Base-by-base conservation (phyloP, 2,329 filamentous ascomycete genomes). In the Colletotrichum cereale region DNA sequence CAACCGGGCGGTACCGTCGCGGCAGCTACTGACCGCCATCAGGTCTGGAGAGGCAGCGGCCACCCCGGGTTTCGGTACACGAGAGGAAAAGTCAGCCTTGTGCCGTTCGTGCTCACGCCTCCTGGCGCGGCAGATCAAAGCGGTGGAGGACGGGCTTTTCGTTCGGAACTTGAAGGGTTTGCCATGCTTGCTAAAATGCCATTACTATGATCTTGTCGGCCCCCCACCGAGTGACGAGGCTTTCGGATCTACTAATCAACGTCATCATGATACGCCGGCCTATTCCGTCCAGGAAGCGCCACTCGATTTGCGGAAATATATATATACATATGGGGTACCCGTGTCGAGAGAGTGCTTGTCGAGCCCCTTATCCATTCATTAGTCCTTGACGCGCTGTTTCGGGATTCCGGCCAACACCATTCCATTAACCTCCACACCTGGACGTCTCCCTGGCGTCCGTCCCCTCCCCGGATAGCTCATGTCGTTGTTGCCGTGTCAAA, bases 21-120 rank as follows among this genome's bases (percentile, higher is more conserved):
- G 16, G 38, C 7, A 16, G n/a, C 11, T 12, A 11, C 61, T 69
- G 16, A 69, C n/a, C 8, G 3, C 3, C 8, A 87, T 10, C 85
- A 79, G 47, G 87, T 88, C 73, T 92, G 89, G 89, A 86, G 87
- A 69, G 82, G 82, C 24, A 90, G 85, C 29, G 90, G 90, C 0
- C 89, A 91, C 66, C 88, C 88, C 0, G 89, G 89, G 0, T 89
- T 92, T 71, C 92, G 90, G 90, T 89, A 89, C 73, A 89, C 91
- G 73, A 90, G 89, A 0, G 90, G 91, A 1, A 92, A 91, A 73
- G 76, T 92, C 47, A n/a, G 89, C 89, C 0, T 78, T 92, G 62
- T 91, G 88, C 69, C 83, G 90, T 21, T 89, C 88, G 53, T 92
- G 85, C 74, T 92, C 90, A 0, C 86, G 84, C 55, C 64, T 87